phyloP scores from a whole-genome alignment of 2,329 filamentous ascomycete genomes.

The Metarhizium sp. region DNA sequence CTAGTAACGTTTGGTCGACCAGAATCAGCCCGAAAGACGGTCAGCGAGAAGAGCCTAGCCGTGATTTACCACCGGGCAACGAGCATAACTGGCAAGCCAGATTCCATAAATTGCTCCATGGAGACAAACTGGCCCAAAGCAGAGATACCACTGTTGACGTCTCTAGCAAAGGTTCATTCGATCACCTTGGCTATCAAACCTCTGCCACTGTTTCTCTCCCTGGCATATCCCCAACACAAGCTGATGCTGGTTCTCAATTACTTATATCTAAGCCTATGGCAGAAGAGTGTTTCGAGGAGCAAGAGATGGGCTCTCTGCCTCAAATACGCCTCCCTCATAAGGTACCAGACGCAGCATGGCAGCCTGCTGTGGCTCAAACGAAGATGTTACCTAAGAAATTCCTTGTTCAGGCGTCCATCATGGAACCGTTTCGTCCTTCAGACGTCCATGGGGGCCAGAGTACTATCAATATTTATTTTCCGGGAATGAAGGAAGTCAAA shows the following conservation, averaged over 20 bases:
- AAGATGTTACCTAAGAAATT: slow-evolving; percentile 47
- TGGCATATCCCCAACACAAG: slow-evolving; percentile 12
- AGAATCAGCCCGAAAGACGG: slow-evolving; percentile 23
- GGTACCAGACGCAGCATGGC: slow-evolving; percentile 54
- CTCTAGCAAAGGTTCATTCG: slow-evolving; percentile 56
- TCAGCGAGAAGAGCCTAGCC: slow-evolving; percentile 13
- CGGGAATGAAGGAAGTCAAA: slow-evolving; percentile 30
- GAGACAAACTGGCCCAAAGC: slow-evolving; percentile 50
- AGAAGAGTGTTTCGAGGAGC: slow-evolving; percentile 72
- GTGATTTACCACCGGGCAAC: slow-evolving; percentile 12
- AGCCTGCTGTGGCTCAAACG: slow-evolving; percentile 42
- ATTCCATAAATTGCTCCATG: slow-evolving; percentile 70
- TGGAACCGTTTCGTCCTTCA: slow-evolving; percentile 23
- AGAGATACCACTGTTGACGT: slow-evolving; percentile 56
- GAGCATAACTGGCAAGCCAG: slow-evolving; percentile 65
- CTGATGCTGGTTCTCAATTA: slow-evolving; percentile 31
- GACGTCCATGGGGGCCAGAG: slow-evolving; percentile 24
- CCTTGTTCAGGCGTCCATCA: slow-evolving; percentile 27
- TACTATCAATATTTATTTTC: slow-evolving; percentile 30
- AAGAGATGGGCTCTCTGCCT: slow-evolving; percentile 71
- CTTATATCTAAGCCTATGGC: slow-evolving; percentile 59
- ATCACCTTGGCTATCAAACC: slow-evolving; percentile 38
- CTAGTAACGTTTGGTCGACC: slow-evolving; percentile 26
- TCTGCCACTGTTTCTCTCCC: slow-evolving; percentile 65
- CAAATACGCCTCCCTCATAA: slow-evolving; percentile 57